Percentiles rank a stretch among this genome's conserved stretches.
These are phyloP conservation scores for Mycosarcoma mackinlayi DNA, from an alignment of 1,284 basidiomycete genomes.

Conservation along the genomic window DNA sequence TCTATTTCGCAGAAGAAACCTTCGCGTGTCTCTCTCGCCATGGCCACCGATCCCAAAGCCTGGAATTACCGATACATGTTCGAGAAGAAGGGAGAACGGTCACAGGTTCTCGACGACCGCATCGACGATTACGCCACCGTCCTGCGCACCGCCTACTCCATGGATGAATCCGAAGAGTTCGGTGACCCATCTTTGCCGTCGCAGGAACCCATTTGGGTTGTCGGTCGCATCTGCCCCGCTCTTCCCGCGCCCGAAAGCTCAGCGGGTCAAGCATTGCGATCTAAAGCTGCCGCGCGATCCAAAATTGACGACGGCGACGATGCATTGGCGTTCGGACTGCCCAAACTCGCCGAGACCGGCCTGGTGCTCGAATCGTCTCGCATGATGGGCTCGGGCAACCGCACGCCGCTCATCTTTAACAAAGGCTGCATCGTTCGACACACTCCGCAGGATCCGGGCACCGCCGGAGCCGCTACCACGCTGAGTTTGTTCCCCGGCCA, in stretches of 20 bases:
- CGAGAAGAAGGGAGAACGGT: slow-evolving; percentile 63
- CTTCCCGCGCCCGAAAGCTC: slow-evolving; percentile 24
- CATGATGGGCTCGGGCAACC: slow-evolving; percentile 59
- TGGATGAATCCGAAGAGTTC: slow-evolving; percentile 46
- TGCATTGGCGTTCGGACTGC: slow-evolving; percentile 13
- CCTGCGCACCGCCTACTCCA: slow-evolving; percentile 49
- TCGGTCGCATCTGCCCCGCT: slow-evolving; percentile 56
- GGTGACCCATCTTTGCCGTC: slow-evolving; percentile 56
- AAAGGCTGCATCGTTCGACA: slow-evolving; percentile 48
- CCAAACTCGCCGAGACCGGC: slow-evolving; percentile 40
- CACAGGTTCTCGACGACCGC: slow-evolving; percentile 57
- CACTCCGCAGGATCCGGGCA: slow-evolving; percentile 43
- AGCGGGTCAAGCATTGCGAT: slow-evolving; percentile 14
- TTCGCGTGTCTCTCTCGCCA: slow-evolving; percentile 57
- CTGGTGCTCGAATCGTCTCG: slow-evolving; percentile 57
- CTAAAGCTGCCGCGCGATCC: slow-evolving; percentile 5
- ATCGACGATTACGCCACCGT: slow-evolving; percentile 56
- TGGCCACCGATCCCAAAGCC: slow-evolving; percentile 59
- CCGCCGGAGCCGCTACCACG: slow-evolving; percentile 24
- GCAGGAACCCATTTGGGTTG: slow-evolving; percentile 62
- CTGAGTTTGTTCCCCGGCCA: slow-evolving; percentile 86
- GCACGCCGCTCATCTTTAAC: slow-evolving; percentile 51
- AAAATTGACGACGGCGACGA: slow-evolving; percentile 1
- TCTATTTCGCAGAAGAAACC: slow-evolving; percentile 18
- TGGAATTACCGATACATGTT: slow-evolving; percentile 68